These are phyloP conservation scores for Huntiella abstrusa DNA, from an alignment of 2,329 filamentous ascomycete species.

Conservation along the genomic window DNA sequence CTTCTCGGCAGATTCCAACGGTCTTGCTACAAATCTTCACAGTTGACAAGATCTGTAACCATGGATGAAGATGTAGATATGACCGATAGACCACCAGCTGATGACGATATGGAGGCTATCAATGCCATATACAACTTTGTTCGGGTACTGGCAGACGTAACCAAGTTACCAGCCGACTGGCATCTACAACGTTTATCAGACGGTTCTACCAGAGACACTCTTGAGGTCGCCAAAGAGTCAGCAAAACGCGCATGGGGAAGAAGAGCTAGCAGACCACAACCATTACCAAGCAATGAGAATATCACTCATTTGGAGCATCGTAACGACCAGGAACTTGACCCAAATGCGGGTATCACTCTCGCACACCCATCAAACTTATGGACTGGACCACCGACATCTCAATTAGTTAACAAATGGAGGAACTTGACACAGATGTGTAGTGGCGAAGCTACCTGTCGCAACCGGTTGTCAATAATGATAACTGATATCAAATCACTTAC, in stretches of 20 bases:
- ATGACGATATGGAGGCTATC: no score
- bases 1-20: no score
- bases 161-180: no score
- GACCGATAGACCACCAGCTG: no score
- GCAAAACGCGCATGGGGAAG: not conserved
- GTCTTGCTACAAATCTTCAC: no score
- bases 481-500: not conserved
- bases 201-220: no score
- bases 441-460: not conserved
- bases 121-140: no score
- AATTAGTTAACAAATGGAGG: not conserved
- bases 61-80: no score
- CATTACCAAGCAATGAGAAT: not conserved
- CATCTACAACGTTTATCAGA: no score
- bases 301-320: not conserved
- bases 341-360: not conserved
- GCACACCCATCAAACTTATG: not conserved
- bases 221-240: not conserved
- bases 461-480: not conserved
- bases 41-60: no score
- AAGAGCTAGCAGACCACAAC: not conserved
- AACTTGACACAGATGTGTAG: not conserved
- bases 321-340: not conserved
- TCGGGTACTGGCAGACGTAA: no score
- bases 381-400: not conserved